phyloP scores from a whole-genome alignment of 2,329 filamentous ascomycete species.

The Coniochaeta sp. region DNA sequence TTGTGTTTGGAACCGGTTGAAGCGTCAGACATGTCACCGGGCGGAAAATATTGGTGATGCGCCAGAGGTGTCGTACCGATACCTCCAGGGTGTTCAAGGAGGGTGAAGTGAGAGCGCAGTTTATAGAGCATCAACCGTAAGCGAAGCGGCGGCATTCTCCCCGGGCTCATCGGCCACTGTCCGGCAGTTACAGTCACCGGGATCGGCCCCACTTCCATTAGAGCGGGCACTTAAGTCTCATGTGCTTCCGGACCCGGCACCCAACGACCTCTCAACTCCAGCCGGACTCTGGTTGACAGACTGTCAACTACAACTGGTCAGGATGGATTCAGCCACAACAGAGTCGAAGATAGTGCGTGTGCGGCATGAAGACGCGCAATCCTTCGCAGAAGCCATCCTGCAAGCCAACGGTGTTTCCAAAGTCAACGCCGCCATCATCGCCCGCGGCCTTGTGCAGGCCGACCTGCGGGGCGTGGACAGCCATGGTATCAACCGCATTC shows the following conservation, averaged over 20 bases:
- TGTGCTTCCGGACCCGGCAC: not conserved
- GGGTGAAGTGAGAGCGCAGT: not conserved
- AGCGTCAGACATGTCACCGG: not conserved
- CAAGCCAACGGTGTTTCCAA: conserved; percentile 51
- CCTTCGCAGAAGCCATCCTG: conserved; percentile 48
- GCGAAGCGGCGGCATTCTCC: not conserved
- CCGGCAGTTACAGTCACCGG: not conserved
- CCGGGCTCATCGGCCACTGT: not conserved
- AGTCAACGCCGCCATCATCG: conserved; percentile 53
- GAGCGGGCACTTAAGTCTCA: not conserved
- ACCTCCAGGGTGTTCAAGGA: not conserved
- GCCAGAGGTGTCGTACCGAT: not conserved
- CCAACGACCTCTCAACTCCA: not conserved
- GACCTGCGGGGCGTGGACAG: conserved; percentile 75
- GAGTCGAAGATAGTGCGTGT: conserved; percentile 5
- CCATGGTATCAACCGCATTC: conserved; percentile 70
- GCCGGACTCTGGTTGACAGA: not conserved
- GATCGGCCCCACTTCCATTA: not conserved
- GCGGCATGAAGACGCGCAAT: conserved; percentile 14
- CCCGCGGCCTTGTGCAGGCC: conserved; percentile 62
- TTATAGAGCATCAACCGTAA: not conserved
- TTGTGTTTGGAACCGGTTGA: not conserved
- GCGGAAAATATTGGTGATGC: not conserved
- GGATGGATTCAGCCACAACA: not conserved
- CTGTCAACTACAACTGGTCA: not conserved